Conservation (phyloP, 2,329 filamentous ascomycete species). For the Cephalotrichum gorgonifer region DNA sequence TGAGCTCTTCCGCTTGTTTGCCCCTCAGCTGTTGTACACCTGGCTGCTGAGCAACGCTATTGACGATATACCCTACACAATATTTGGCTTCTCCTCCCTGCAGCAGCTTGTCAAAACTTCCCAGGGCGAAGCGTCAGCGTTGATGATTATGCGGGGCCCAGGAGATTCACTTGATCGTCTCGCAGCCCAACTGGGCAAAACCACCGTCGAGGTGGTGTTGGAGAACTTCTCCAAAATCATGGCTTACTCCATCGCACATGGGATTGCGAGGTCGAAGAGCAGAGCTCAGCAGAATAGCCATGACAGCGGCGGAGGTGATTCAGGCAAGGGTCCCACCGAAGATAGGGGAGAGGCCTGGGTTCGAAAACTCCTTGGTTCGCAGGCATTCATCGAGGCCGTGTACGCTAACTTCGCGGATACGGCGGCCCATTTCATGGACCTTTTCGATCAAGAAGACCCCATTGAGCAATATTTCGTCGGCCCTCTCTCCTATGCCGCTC, state of each 20-base stretch:
- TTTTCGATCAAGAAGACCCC: constrained; percentile 67
- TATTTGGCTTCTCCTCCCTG: constrained; percentile 69
- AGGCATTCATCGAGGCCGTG: constrained; percentile 52
- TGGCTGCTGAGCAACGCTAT: constrained; percentile 66
- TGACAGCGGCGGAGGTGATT: neutral
- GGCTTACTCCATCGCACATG: constrained; percentile 71
- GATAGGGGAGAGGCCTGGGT: constrained; percentile 8
- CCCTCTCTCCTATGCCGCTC: constrained; percentile 48
- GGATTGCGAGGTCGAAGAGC: constrained; percentile 10
- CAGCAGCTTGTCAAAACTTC: constrained; percentile 58
- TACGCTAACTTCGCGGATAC: constrained; percentile 66
- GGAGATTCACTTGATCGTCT: constrained; percentile 52
- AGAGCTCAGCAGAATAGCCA: constrained; percentile 1
- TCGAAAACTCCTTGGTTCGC: constrained; percentile 52
- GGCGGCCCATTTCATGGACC: constrained; percentile 63
- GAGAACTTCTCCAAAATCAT: constrained; percentile 66
- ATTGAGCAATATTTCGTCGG: constrained; percentile 58
- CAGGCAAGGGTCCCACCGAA: neutral
- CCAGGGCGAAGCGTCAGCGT: constrained; percentile 66
- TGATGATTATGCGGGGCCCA: constrained; percentile 74
- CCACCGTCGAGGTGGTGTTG: constrained; percentile 48
- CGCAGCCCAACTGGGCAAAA: constrained; percentile 42
- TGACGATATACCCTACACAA: constrained; percentile 67
- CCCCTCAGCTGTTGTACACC: constrained; percentile 80
- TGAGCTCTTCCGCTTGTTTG: constrained; percentile 73